A percentile compares a stretch with the other conserved stretches of the same genome.
These are phyloP conservation scores for Serendipita indica DNA, from an alignment of 768 basidiomycete genomes.

Conservation along the genomic window DNA sequence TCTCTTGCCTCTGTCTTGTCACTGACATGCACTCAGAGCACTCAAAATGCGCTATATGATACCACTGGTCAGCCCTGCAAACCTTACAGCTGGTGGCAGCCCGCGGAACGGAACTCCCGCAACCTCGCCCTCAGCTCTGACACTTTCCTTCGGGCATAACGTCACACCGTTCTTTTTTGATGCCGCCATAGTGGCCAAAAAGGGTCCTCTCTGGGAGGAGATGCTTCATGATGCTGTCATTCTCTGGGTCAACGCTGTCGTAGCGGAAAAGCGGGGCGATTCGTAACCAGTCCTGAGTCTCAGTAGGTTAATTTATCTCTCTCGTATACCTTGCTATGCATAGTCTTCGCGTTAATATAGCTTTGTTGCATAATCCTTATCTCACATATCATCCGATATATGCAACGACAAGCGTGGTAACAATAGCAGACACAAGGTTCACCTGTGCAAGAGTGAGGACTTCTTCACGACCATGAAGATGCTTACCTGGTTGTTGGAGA, in stretches of 20 bases:
- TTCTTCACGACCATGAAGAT: constrained; percentile 13
- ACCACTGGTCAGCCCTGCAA: constrained; percentile 43
- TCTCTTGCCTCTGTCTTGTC: background rate
- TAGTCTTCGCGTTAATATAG: no score
- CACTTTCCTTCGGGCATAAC: background rate
- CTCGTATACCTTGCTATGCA: background rate
- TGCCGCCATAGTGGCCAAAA: constrained; percentile 52
- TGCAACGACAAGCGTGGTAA: constrained; percentile 26
- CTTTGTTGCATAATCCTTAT: no score
- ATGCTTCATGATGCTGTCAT: constrained; percentile 54
- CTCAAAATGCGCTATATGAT: constrained; percentile 71
- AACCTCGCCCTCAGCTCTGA: constrained; percentile 22
- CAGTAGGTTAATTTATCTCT: background rate
- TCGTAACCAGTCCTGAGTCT: background rate
- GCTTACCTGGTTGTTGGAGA: constrained; percentile 74
- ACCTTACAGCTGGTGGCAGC: constrained; percentile 16
- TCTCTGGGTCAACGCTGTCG: constrained; percentile 52
- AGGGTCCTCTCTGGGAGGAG: constrained; percentile 64
- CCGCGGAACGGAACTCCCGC: constrained; percentile 16
- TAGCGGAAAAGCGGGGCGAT: constrained; percentile 40
- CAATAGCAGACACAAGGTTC: constrained; percentile 31
- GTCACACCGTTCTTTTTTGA: constrained; percentile 37
- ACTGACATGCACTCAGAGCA: constrained; percentile 32
- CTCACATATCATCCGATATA: constrained; percentile 22
- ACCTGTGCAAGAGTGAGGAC: constrained; percentile 21